Conservation (phyloP, 2,329 filamentous ascomycete genomes). For the Laburnicola sp. region DNA sequence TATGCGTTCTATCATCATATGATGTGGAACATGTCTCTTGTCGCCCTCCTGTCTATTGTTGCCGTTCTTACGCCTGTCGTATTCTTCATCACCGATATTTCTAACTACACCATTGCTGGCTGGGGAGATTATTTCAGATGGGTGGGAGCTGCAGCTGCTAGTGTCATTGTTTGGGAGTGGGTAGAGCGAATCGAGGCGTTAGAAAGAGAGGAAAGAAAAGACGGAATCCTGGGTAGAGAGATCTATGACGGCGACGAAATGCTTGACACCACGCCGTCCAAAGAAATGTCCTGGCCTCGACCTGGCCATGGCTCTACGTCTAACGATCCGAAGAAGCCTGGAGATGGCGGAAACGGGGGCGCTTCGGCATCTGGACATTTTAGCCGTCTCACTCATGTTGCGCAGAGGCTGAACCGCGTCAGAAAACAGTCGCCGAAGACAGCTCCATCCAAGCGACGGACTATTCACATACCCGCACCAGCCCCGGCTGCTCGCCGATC, state of each 20-base stretch:
- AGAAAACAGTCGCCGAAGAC: constrained; percentile 32
- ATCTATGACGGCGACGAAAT: constrained; percentile 95
- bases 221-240: constrained; percentile 86
- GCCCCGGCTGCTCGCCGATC: constrained; percentile 33
- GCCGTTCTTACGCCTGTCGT: constrained; percentile 88
- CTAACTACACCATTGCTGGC: constrained; percentile 78
- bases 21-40: constrained; percentile 85
- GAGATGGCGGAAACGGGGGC: constrained; percentile 26
- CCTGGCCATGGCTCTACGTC: constrained; percentile 43
- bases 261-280: constrained; percentile 68
- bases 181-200: constrained; percentile 91
- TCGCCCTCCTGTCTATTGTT: constrained; percentile 75
- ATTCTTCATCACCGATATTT: constrained; percentile 91
- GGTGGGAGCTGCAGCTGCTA: constrained; percentile 93
- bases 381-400: constrained; percentile 31
- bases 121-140: constrained; percentile 96
- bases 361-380: constrained; percentile 31
- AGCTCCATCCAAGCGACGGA: constrained; percentile 37
- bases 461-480: constrained; percentile 40
- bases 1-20: constrained; percentile 88
- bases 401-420: constrained; percentile 33
- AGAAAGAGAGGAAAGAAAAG: constrained; percentile 90
- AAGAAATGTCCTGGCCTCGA: constrained; percentile 57
- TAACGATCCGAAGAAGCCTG: constrained; percentile 39
- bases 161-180: constrained; percentile 98